These are phyloP conservation scores for Xylariaceae sp. DNA, from an alignment of 2,329 filamentous ascomycete species.

Conservation along the genomic window DNA sequence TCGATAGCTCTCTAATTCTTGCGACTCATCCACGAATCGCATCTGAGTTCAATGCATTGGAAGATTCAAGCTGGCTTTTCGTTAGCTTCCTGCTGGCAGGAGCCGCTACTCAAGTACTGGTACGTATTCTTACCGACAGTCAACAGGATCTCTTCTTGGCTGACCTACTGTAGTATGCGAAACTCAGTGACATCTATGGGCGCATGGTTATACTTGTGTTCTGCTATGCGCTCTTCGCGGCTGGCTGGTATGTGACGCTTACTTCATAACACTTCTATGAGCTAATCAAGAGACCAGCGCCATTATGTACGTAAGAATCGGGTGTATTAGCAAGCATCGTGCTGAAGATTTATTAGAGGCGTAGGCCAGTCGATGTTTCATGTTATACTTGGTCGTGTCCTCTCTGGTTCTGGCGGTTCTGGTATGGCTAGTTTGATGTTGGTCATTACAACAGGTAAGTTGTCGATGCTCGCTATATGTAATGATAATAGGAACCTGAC, in stretches of 20 bases:
- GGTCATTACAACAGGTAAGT: slow-evolving; percentile 57
- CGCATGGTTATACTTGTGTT: slow-evolving; percentile 56
- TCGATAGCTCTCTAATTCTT: slow-evolving; percentile 68
- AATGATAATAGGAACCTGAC: neutral
- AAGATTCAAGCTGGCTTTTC: slow-evolving; percentile 63
- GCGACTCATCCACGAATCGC: slow-evolving; percentile 69
- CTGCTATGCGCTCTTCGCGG: slow-evolving; percentile 57
- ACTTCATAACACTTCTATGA: neutral
- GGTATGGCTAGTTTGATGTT: slow-evolving; percentile 58
- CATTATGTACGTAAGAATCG: slow-evolving; percentile 26
- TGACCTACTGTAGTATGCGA: slow-evolving; percentile 51
- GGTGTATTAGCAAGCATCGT: neutral
- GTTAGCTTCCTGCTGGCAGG: slow-evolving; percentile 58
- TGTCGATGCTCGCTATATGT: neutral
- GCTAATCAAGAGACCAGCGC: slow-evolving; percentile 17
- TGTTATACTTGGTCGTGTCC: slow-evolving; percentile 56
- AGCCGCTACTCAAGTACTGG: slow-evolving; percentile 59
- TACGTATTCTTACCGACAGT: slow-evolving; percentile 37
- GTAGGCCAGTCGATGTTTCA: slow-evolving; percentile 52
- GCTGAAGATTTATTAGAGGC: slow-evolving; percentile 43
- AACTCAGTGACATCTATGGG: slow-evolving; percentile 64
- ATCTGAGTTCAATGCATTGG: slow-evolving; percentile 63
- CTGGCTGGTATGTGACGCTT: slow-evolving; percentile 50
- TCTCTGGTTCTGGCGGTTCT: slow-evolving; percentile 58
- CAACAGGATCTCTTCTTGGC: neutral